Percentiles rank a stretch among this genome's conserved stretches.
These are phyloP conservation scores for Rhizopus arrhizus DNA, from an alignment of 371 early-diverging fungal species.

Conservation along the genomic window DNA sequence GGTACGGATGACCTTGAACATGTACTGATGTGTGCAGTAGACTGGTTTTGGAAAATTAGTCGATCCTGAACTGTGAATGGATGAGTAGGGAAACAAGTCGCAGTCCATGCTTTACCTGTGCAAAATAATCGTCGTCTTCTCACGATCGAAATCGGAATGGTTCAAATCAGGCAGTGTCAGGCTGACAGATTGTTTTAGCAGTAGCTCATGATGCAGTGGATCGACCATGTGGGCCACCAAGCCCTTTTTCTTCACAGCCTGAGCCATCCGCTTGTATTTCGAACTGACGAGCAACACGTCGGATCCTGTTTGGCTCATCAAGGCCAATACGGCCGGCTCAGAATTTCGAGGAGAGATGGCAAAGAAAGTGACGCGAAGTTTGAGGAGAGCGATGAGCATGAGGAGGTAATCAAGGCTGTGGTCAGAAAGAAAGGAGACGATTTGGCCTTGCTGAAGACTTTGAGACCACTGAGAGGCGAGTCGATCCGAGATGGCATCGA, in stretches of 20 bases:
- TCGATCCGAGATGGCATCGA: constrained; percentile 28
- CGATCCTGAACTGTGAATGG: constrained; percentile 20
- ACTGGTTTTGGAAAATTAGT: constrained; percentile 30
- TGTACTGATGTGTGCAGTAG: constrained; percentile 18
- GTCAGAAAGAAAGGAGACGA: constrained; percentile 26
- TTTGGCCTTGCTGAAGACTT: not conserved
- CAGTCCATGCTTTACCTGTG: constrained; percentile 11
- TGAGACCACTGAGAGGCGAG: constrained; percentile 28
- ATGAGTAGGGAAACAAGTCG: too few species aligned
- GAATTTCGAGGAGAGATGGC: constrained; percentile 41
- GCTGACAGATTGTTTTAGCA: not conserved
- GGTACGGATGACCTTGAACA: constrained; percentile 3
- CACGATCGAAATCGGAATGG: not conserved
- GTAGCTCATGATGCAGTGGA: too few species aligned
- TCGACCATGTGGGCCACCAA: too few species aligned
- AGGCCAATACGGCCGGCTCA: constrained; percentile 20
- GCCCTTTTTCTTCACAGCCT: not conserved
- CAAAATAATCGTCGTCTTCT: constrained; percentile 19
- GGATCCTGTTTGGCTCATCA: constrained; percentile 25
- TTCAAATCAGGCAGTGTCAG: not conserved
- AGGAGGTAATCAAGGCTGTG: constrained; percentile 26
- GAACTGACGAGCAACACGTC: constrained; percentile 16
- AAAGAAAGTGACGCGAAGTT: constrained; percentile 23
- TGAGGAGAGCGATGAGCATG: constrained; percentile 26
- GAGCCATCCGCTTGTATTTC: constrained; percentile 13